Conservation (phyloP, 345 rosid genomes). For the Leavenworthia alabamica region DNA sequence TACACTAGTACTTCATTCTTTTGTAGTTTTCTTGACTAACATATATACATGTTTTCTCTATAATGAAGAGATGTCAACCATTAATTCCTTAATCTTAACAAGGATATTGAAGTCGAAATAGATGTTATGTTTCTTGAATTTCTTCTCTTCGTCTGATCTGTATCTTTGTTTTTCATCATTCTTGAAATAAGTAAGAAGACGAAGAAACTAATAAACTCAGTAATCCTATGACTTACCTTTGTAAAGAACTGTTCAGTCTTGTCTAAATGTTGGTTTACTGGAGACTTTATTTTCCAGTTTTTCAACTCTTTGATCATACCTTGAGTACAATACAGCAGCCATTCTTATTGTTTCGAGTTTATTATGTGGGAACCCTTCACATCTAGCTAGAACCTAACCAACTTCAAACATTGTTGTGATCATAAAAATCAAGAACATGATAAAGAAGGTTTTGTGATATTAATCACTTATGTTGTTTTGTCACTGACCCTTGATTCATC, state of each 20-base stretch:
- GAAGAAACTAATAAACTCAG: background rate
- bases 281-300: conserved; percentile 59
- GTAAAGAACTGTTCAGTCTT: conserved; percentile 63
- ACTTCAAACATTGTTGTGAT: conserved; percentile 10
- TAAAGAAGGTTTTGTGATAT: conserved; percentile 2
- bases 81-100: conserved; percentile 53
- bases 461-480: background rate
- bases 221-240: conserved; percentile 43
- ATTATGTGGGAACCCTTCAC: conserved; percentile 73
- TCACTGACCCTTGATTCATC: conserved; percentile 80
- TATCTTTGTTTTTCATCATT: conserved; percentile 2
- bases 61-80: conserved; percentile 75
- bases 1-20: conserved; percentile 23
- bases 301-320: conserved; percentile 48
- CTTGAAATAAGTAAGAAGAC: background rate
- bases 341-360: conserved; percentile 73
- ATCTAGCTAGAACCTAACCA: conserved; percentile 69
- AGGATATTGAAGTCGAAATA: conserved; percentile 63
- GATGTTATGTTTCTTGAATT: conserved; percentile 56
- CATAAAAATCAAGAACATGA: background rate
- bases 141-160: conserved; percentile 71
- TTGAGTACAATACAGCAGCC: conserved; percentile 52
- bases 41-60: conserved; percentile 21
- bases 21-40: conserved; percentile 20
- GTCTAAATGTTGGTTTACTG: conserved; percentile 55